Evolutionary conservation across 2,329 filamentous ascomycete genomes (phyloP), one percentile per base, ranked within the genome.

Genomic region (Sclerotinia minor): DNA sequence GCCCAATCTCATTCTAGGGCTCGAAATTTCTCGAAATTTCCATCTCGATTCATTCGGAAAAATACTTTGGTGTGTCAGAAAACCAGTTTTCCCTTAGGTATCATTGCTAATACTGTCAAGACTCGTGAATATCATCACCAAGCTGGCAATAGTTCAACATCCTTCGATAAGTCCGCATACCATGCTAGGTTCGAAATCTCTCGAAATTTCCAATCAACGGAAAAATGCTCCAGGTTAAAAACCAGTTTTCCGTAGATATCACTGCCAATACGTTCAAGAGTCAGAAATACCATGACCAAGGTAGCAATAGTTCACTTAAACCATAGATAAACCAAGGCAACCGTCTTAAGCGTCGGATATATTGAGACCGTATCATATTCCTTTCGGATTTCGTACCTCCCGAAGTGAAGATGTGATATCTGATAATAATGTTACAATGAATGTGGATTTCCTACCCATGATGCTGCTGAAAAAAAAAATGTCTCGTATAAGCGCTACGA

Each of bases 401-500:
- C 45, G 17, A 50, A 26, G 19, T 26, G 24, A 26, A 38, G 45
- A 50, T 50, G 13, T 26, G 45, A 50, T 50, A 26, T 24, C n/a
- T 61, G 45, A 61, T 38, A 49, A 26, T 24, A 24, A 61, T 21
- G 17, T 49, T 49, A 61, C 19, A 44, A 38, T 5, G 29, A 35
- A 49, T 61, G 41, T 38, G n/a, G 29, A 19, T 26, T 38, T 50
- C 5, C 13, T 44, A 50, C 2, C 15, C 29, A 24, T 26, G 45
- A 26, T 38, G 29, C 32, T 24, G n/a, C n/a, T n/a, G n/a, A n/a
- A n/a, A n/a, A 50, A 38, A 35, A 24, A 35, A 24, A n/a, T 5
- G 29, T 50, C 59, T 38, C 59, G 45, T 61, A 50, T 61, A 17
- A 45, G 44, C 45, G 45, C 45, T 45, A 61, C 45, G 29, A 38